Base-by-base conservation (phyloP, 108 stramenopile species). In the Fragilariopsis cylindrus region DNA sequence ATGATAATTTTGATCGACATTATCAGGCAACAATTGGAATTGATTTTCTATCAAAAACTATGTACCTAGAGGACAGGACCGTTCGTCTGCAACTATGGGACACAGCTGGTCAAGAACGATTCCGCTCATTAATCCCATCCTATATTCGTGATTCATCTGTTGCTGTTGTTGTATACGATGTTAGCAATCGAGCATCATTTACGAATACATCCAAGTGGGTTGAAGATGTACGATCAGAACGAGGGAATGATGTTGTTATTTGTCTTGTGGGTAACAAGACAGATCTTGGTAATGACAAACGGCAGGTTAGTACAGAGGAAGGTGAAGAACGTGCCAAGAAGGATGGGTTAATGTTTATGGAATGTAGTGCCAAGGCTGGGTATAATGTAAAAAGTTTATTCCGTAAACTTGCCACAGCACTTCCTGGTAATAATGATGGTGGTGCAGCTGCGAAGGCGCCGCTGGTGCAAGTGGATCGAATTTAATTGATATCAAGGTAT, bases 41-140 rank as follows among this genome's bases (percentile, higher is more conserved):
- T 77, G 99, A 99, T 77, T 99, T 99, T 77, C 85, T 99, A 19
- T 97, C 96, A 54, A 99, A 99, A 82, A 99, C 99, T 7, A 94
- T 94, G 93, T 94, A 99, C 78, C 86, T 99, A 69, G 98, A 98
- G 75, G 98, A 99, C 72, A 91, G 99, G 4, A 99, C 99, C 15
- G 99, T 99, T 21, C 92, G 99, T 44, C 80, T 99, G 66, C 99
- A 99, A 82, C 88, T 99, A 3, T 99, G 99, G 99, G 99, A 99
- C 63, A 99, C 99, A 3, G 99, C 99, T 0, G 99, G 99, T 18
- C 99, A 99, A 80, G 98, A 99, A 76, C 88, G 94, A 39, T 96
- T 96, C 82, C 92, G 96, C 5, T 86, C 84, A 45, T 79, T 99
- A 50, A 99, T 99, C 64, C 99, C 99, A 4, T 96, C 95, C 49